phyloP scores from a whole-genome alignment of 176 grass and related monocot species.

The Zea luxurians region DNA sequence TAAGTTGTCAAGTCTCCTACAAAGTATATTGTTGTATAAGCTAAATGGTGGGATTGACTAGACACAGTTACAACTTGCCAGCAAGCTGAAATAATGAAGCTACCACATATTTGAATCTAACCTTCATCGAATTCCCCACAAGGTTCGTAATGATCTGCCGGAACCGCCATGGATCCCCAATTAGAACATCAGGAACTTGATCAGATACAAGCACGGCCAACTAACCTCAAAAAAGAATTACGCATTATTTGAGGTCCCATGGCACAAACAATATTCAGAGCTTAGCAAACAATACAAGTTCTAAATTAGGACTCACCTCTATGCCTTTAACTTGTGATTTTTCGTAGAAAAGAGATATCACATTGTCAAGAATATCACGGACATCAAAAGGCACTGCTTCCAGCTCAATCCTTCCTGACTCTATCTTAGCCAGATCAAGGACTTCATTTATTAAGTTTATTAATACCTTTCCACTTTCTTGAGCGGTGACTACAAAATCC shows the following conservation, averaged over 20 bases:
- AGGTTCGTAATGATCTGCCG: slow-evolving; percentile 83
- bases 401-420: slow-evolving; percentile 75
- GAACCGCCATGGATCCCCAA: slow-evolving; percentile 69
- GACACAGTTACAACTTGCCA: neutral
- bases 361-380: slow-evolving; percentile 76
- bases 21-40: neutral
- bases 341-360: slow-evolving; percentile 74
- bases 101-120: slow-evolving; percentile 37
- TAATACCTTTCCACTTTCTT: slow-evolving; percentile 66
- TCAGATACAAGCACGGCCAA: slow-evolving; percentile 69
- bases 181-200: slow-evolving; percentile 61
- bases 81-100: neutral
- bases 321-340: slow-evolving; percentile 75
- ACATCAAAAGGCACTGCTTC: slow-evolving; percentile 75
- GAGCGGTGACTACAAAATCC: slow-evolving; percentile 81
- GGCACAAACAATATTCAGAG: slow-evolving; percentile 16
- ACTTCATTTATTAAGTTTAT: slow-evolving; percentile 88
- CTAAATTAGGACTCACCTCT: slow-evolving; percentile 49
- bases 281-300: neutral
- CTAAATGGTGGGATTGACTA: neutral
- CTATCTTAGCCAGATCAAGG: slow-evolving; percentile 85
- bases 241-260: slow-evolving; percentile 18
- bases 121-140: slow-evolving; percentile 87
- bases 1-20: neutral
- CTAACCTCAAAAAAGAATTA: slow-evolving; percentile 39